Percentiles rank a stretch among this genome's conserved stretches.
Conservation (phyloP, 192 early-diverging fungal genomes). For the Tieghemiomyces parasiticus region DNA sequence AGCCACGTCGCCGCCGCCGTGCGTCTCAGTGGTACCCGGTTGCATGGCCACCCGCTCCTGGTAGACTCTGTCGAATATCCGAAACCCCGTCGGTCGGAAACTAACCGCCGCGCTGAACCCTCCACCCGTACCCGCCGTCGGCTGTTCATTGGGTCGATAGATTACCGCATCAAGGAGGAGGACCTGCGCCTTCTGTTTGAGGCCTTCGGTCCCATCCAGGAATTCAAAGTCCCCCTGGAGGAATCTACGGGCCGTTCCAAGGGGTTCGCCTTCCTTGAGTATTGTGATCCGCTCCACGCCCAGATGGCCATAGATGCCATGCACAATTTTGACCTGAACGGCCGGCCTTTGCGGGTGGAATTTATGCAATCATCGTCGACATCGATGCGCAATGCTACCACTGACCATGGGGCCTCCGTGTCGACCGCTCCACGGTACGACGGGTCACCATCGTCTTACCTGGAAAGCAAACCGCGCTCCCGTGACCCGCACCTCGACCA, state of each 20-base stretch:
- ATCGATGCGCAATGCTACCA: too few relatives aligned
- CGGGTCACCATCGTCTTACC: background rate
- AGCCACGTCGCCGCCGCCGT: constrained; percentile 71
- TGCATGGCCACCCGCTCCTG: constrained; percentile 88
- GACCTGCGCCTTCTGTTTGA: constrained; percentile 74
- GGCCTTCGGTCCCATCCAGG: constrained; percentile 70
- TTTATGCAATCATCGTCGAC: too few relatives aligned
- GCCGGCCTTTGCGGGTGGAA: background rate
- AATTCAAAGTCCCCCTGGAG: constrained; percentile 65
- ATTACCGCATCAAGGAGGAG: constrained; percentile 43
- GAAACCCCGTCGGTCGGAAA: too few relatives aligned
- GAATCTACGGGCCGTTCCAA: constrained; percentile 51
- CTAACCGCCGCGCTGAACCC: background rate
- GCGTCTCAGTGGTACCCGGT: constrained; percentile 64
- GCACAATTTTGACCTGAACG: constrained; percentile 8
- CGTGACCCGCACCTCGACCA: background rate
- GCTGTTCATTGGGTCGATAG: constrained; percentile 45
- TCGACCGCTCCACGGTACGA: background rate
- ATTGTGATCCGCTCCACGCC: constrained; percentile 13
- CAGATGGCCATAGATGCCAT: background rate
- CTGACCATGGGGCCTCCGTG: background rate
- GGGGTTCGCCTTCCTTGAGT: constrained; percentile 74
- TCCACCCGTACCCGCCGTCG: too few relatives aligned
- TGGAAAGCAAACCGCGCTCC: background rate
- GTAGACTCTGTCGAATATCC: constrained; percentile 81